Conservation (phyloP, 106 monocot species). For the Dioscorea zingiberensis region DNA sequence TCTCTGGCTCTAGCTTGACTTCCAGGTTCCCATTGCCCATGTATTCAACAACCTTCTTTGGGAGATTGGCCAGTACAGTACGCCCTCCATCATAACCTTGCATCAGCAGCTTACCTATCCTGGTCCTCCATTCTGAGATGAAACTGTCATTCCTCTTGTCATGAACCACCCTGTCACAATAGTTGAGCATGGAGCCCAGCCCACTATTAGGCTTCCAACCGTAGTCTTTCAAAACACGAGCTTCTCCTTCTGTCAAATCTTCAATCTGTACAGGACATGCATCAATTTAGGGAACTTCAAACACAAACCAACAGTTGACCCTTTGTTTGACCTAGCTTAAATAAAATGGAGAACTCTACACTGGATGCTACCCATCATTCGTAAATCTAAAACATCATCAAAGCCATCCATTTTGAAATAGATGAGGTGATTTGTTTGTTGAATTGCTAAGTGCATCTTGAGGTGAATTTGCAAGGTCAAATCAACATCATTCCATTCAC, state of each 20-base stretch:
- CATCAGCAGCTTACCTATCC: slow-evolving; percentile 77
- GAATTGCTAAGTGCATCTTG: too few relatives aligned
- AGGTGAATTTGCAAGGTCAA: too few relatives aligned
- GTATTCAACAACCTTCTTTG: slow-evolving; percentile 41
- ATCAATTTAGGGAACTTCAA: too few relatives aligned
- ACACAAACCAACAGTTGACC: too few relatives aligned
- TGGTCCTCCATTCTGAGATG: slow-evolving; percentile 62
- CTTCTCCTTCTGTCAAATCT: slow-evolving; percentile 83
- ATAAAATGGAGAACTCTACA: too few relatives aligned
- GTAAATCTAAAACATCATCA: too few relatives aligned
- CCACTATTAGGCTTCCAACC: slow-evolving; percentile 74
- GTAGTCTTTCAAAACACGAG: slow-evolving; percentile 63
- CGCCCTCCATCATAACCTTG: slow-evolving; percentile 55
- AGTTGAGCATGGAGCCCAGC: slow-evolving; percentile 82
- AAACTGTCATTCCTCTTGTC: slow-evolving; percentile 52
- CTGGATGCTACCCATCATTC: too few relatives aligned
- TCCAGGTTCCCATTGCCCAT: neutral
- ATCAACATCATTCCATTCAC: too few relatives aligned
- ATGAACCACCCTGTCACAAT: slow-evolving; percentile 81
- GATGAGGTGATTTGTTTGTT: too few relatives aligned
- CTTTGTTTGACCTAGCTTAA: too few relatives aligned
- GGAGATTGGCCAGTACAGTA: slow-evolving; percentile 26
- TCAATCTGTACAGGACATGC: slow-evolving; percentile 37
- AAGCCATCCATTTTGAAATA: too few relatives aligned
- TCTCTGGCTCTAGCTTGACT: slow-evolving; percentile 3